These are phyloP conservation scores for Chaetoscypha palmicola DNA, from an alignment of 2,329 filamentous ascomycete genomes.

Conservation along the genomic window DNA sequence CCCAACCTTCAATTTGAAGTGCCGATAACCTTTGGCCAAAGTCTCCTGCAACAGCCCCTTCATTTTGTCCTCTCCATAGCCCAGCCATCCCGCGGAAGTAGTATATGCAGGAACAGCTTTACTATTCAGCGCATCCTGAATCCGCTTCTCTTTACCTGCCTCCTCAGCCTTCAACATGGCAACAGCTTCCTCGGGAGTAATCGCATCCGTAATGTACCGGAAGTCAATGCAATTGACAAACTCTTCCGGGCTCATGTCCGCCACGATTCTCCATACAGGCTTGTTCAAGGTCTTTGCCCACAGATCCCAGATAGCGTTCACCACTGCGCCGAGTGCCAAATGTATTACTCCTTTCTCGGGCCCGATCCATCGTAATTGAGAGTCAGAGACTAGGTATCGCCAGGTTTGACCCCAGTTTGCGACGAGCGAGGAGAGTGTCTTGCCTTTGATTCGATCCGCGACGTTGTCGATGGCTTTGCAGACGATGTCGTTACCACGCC, in stretches of 20 bases:
- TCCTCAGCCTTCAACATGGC: conserved; percentile 60
- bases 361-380: conserved; percentile 86
- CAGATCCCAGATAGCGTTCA: conserved; percentile 92
- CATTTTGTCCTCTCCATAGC: conserved; percentile 85
- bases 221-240: conserved; percentile 87
- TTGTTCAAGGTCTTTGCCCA: conserved; percentile 83
- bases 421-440: conserved; percentile 69
- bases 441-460: conserved; percentile 66
- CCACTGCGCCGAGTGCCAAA: conserved; percentile 79
- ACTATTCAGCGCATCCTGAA: conserved; percentile 66
- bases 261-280: conserved; percentile 84
- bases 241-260: conserved; percentile 84
- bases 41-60: conserved; percentile 66
- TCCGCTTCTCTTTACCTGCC: conserved; percentile 59
- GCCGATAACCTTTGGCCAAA: conserved; percentile 65
- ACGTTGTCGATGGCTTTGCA: conserved; percentile 77
- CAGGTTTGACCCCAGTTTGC: conserved; percentile 81
- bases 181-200: conserved; percentile 78
- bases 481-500: conserved; percentile 87
- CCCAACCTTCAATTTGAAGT: conserved; percentile 92
- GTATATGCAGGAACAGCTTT: conserved; percentile 84
- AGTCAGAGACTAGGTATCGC: conserved; percentile 86
- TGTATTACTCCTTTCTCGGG: conserved; percentile 93
- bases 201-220: conserved; percentile 88
- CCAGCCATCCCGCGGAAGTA: conserved; percentile 86